phyloP scores from a whole-genome alignment of 2,329 filamentous ascomycete species.

The Akanthomyces dipterigenus region DNA sequence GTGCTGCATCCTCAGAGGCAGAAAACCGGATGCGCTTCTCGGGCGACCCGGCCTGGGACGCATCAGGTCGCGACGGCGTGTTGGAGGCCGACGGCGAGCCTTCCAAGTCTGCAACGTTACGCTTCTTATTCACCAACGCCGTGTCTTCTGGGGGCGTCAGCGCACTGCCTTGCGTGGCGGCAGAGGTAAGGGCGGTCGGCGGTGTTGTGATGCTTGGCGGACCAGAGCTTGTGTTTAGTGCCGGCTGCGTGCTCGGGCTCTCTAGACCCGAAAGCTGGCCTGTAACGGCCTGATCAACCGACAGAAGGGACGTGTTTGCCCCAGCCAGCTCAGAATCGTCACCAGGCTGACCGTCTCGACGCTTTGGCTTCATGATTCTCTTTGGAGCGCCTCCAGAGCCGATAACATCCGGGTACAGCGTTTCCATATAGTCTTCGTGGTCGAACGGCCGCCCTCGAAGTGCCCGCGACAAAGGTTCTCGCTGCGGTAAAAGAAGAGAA shows the following conservation, averaged over 20 bases:
- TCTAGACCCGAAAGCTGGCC: not conserved
- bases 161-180: conserved; percentile 27
- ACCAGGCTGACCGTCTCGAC: conserved; percentile 39
- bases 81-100: not conserved
- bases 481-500: conserved; percentile 27
- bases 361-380: conserved; percentile 49
- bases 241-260: not conserved
- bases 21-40: conserved; percentile 11
- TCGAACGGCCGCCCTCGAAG: conserved; percentile 52
- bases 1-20: not conserved
- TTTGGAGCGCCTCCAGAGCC: conserved; percentile 54
- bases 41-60: not conserved
- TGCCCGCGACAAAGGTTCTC: conserved; percentile 51
- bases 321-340: conserved; percentile 44
- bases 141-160: conserved; percentile 52
- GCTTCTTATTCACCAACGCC: conserved; percentile 37
- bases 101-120: conserved; percentile 23
- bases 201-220: not conserved
- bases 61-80: not conserved
- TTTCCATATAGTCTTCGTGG: conserved; percentile 54
- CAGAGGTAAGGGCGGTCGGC: not conserved
- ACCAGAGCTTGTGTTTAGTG: not conserved
- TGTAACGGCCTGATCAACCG: conserved; percentile 19
- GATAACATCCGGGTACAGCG: conserved; percentile 53
- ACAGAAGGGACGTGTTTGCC: conserved; percentile 38